A percentile compares a stretch with the other conserved stretches of the same genome.
Conservation (phyloP, 345 rosid species). For the Ceriops tagal region DNA sequence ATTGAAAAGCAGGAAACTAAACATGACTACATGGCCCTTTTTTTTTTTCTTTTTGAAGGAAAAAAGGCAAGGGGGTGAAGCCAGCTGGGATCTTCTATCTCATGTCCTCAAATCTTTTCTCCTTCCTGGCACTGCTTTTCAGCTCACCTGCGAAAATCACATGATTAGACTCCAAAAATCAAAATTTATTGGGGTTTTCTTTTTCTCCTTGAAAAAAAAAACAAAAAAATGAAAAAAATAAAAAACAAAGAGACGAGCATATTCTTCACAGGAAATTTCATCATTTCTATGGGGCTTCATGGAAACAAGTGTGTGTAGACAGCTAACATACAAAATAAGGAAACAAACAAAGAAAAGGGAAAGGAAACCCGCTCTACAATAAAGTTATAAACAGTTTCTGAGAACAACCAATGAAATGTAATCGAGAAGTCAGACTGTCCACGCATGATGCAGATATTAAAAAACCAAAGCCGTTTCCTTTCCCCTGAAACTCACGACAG, state of each 20-base stretch:
- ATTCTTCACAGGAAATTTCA: not conserved
- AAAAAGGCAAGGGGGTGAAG: slow-evolving; percentile 19
- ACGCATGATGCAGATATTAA: not conserved
- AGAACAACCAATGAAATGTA: slow-evolving; percentile 3
- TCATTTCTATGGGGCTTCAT: not conserved
- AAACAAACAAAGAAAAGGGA: slow-evolving; percentile 1
- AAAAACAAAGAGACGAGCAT: not conserved
- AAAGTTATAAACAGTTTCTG: slow-evolving; percentile 12
- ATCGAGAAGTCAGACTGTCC: not conserved
- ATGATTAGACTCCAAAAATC: slow-evolving; percentile 8
- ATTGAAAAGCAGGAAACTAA: not conserved
- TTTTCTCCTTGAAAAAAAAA: not conserved
- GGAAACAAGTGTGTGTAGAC: not conserved
- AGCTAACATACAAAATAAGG: not conserved
- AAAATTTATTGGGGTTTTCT: too few species aligned
- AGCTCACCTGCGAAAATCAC: slow-evolving; percentile 42
- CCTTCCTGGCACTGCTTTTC: slow-evolving; percentile 51
- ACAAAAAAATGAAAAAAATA: not conserved
- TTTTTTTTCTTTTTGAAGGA: not conserved
- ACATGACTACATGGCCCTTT: not conserved
- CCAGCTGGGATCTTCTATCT: slow-evolving; percentile 32
- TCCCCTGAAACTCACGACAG: not conserved
- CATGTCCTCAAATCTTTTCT: slow-evolving; percentile 39
- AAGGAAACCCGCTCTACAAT: slow-evolving; percentile 4
- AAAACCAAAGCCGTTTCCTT: not conserved